These are phyloP conservation scores for Boeremia exigua DNA, from an alignment of 2,329 filamentous ascomycete genomes.

Conservation along the genomic window DNA sequence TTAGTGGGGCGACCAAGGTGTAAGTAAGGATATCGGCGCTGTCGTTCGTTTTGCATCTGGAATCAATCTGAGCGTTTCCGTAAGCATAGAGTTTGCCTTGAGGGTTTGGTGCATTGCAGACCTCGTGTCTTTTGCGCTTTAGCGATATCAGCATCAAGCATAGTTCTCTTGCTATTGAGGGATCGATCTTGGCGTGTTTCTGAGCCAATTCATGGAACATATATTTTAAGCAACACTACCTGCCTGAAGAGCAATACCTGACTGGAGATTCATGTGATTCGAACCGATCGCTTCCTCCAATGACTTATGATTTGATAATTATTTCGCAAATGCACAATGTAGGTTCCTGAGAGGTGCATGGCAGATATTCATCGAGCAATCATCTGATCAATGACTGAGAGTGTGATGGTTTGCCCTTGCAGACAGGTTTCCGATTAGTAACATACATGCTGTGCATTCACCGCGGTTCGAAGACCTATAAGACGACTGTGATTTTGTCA, in stretches of 20 bases:
- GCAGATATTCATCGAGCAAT: not conserved
- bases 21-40: not conserved
- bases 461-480: not conserved
- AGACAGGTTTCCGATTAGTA: too few species aligned
- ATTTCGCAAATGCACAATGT: not conserved
- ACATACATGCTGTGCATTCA: not conserved
- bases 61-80: conserved; percentile 3
- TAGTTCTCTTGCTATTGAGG: not conserved
- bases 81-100: not conserved
- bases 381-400: not conserved
- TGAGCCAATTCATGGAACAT: not conserved
- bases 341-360: not conserved
- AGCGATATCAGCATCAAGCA: not conserved
- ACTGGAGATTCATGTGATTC: too few species aligned
- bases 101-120: not conserved
- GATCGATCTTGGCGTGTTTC: not conserved
- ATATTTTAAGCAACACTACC: too few species aligned
- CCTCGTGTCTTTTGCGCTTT: not conserved
- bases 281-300: too few species aligned
- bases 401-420: too few species aligned
- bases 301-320: not conserved
- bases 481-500: not conserved
- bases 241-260: not conserved
- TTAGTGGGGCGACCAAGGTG: conserved; percentile 17
- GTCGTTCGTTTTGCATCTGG: not conserved